Evolutionary conservation across 2,329 filamentous ascomycete species (phyloP).

Genomic region (Pseudogymnoascus sp.): DNA sequence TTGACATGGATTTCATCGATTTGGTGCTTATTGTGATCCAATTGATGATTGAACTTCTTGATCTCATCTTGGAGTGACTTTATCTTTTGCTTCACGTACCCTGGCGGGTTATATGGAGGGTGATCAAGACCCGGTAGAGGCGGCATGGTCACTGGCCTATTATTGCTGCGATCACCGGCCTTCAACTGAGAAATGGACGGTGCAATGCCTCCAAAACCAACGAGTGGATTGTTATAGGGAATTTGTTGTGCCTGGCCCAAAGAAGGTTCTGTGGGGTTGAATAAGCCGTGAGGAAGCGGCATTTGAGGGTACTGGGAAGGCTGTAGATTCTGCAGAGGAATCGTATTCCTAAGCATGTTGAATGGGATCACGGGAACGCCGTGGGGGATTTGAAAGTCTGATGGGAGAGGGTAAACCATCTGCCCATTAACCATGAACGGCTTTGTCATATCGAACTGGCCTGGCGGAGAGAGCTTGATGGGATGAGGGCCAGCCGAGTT

Average conservation of each 20-base stretch:
- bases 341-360: conserved; percentile 22
- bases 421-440: conserved; percentile 25
- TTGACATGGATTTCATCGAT: conserved; percentile 48
- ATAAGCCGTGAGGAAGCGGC: neutral
- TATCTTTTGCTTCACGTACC: conserved; percentile 19
- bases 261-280: neutral
- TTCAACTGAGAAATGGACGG: neutral
- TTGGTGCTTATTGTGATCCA: conserved; percentile 53
- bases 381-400: conserved; percentile 20
- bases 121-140: neutral
- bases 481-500: conserved; percentile 12
- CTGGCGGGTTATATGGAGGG: neutral
- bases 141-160: neutral
- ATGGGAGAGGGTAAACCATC: conserved; percentile 23
- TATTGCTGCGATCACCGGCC: neutral
- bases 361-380: conserved; percentile 20
- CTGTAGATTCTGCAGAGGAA: conserved; percentile 10
- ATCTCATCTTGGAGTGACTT: conserved; percentile 40
- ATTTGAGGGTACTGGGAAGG: conserved; percentile 10
- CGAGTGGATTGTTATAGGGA: neutral
- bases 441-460: conserved; percentile 27
- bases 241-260: neutral
- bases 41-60: conserved; percentile 47
- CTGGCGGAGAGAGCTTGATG: conserved; percentile 27
- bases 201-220: neutral